Evolutionary conservation across 805 yeast genomes (phyloP).

Genomic region (Yarrowia divulgata): DNA sequence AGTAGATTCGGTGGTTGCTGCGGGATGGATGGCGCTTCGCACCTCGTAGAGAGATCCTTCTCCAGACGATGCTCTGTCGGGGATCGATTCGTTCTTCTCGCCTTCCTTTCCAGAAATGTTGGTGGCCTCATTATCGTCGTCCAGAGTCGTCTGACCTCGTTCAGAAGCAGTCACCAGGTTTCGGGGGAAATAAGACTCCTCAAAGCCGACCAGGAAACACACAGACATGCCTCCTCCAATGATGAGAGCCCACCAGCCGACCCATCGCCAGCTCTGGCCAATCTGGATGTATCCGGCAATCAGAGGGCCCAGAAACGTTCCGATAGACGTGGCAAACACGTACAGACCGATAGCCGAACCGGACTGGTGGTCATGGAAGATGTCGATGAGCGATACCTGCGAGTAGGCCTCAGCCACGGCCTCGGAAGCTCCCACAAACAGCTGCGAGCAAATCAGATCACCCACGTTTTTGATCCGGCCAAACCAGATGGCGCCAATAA

Average conservation of each 20-base stretch:
- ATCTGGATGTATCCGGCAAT: conserved; percentile 74
- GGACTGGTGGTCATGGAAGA: conserved; percentile 79
- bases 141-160: conserved; percentile 25
- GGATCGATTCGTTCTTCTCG: background rate
- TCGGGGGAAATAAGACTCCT: conserved; percentile 66
- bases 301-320: conserved; percentile 80
- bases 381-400: conserved; percentile 69
- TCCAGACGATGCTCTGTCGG: background rate
- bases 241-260: conserved; percentile 71
- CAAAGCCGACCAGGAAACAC: conserved; percentile 65
- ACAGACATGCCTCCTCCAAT: conserved; percentile 65
- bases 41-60: conserved; percentile 1
- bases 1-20: background rate
- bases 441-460: conserved; percentile 78
- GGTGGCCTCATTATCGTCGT: background rate
- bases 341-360: conserved; percentile 75
- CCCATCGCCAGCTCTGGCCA: conserved; percentile 73
- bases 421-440: conserved; percentile 83
- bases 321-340: conserved; percentile 76
- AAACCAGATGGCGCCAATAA: conserved; percentile 75
- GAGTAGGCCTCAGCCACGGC: conserved; percentile 82
- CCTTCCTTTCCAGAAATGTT: background rate
- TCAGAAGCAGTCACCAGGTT: conserved; percentile 34
- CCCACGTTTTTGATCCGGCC: conserved; percentile 60
- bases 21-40: conserved; percentile 18